Base-by-base conservation (phyloP, 2,329 filamentous ascomycete genomes). In the Xylaria arbuscula region DNA sequence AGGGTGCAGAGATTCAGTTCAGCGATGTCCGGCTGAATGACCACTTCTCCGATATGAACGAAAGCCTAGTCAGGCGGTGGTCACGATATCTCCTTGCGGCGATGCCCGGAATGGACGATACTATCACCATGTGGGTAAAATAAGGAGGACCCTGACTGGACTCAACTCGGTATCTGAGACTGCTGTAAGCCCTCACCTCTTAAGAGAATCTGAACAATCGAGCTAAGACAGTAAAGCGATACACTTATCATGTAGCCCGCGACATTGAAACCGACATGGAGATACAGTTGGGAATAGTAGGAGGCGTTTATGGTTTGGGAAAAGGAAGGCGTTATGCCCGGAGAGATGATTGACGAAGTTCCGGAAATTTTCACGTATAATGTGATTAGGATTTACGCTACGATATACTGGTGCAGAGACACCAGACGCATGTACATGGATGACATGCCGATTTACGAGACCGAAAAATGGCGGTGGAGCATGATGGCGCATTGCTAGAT, bases 41-140 rank as follows among this genome's bases (percentile, higher is more conserved):
- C 10, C n/a, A 50, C 22, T 69, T 69, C 34, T 38, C 38, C 3
- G 54, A 36, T 6, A 66, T 69, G 58, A n/a, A 42, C 24, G 36
- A 57, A 45, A 4, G 9, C 2, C 22, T 6, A 13, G 59, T 67
- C 7, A 19, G 4, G 47, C 53, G 32, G 7, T 66, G 58, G 58
- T n/a, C 34, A 2, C n/a, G 22, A 11, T 65, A 58, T 22, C 66
- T 68, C 28, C 32, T 68, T 28, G 45, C 36, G 2, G 62, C 62
- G 0, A 51, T 62, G 8, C 62, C 62, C 9, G 62, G 62, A 15
- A 17, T 15, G 0, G n/a, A 65, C 15, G 62, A 66, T 13, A n/a
- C 62, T 1, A 13, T 53, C 9, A 62, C 53, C 3, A 62, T 34
- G 51, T 68, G 62, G 66, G 17, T 6, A 3, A n/a, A 8, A 53